phyloP scores from a whole-genome alignment of 1,284 basidiomycete species.

The Kalmanozyma brasiliensis region DNA sequence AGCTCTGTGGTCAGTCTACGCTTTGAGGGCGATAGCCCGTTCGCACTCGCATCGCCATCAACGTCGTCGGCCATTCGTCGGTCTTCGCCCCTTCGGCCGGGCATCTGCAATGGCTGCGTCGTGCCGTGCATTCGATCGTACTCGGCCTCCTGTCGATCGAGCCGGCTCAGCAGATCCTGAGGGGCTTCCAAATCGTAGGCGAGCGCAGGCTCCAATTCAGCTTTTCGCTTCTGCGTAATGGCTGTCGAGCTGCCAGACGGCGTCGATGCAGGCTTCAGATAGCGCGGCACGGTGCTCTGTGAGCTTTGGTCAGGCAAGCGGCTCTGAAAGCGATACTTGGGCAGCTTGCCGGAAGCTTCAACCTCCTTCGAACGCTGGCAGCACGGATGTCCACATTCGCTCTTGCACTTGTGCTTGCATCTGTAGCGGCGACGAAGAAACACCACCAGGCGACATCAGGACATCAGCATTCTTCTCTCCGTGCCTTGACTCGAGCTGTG shows the following conservation, averaged over 20 bases:
- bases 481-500: no score
- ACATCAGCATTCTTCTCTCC: neutral
- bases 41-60: neutral
- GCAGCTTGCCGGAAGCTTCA: conserved; percentile 2
- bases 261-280: neutral
- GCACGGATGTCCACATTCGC: conserved; percentile 64
- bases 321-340: conserved; percentile 15
- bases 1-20: neutral
- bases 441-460: neutral
- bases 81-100: neutral
- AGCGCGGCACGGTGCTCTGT: neutral
- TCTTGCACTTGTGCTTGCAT: conserved; percentile 58
- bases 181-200: conserved; percentile 15
- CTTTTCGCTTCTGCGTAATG: conserved; percentile 21
- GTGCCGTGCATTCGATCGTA: conserved; percentile 1
- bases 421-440: conserved; percentile 4
- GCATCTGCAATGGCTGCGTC: conserved; percentile 1
- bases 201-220: neutral
- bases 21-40: neutral
- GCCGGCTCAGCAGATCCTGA: conserved; percentile 28
- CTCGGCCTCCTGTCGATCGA: conserved; percentile 19
- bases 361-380: conserved; percentile 37
- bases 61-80: neutral
- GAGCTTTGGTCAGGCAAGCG: conserved; percentile 3
- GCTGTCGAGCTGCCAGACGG: conserved; percentile 1